phyloP scores from a whole-genome alignment of 495 filamentous ascomycete species.

The Cenococcum geophilum region DNA sequence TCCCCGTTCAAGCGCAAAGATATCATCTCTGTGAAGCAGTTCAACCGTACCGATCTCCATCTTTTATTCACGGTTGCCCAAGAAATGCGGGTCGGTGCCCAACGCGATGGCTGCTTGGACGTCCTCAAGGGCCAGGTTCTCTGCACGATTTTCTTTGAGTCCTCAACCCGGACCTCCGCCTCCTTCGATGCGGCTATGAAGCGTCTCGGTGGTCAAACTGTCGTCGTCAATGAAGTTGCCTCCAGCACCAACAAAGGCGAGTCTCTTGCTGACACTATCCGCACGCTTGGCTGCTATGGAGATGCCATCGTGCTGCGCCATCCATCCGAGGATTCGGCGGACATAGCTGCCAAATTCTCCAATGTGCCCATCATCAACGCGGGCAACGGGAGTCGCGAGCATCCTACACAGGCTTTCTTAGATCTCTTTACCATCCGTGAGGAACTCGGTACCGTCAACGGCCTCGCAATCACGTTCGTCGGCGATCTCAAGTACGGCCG shows the following conservation, averaged over 20 bases:
- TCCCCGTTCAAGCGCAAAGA: constrained; percentile 82
- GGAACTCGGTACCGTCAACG: constrained; percentile 89
- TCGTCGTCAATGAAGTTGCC: constrained; percentile 68
- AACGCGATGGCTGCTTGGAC: constrained; percentile 81
- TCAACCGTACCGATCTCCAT: constrained; percentile 78
- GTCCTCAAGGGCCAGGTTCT: constrained; percentile 80
- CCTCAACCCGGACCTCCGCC: constrained; percentile 88
- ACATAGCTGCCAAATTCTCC: constrained; percentile 75
- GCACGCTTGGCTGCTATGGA: constrained; percentile 87
- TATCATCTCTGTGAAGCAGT: constrained; percentile 84
- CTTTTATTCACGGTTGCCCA: constrained; percentile 91
- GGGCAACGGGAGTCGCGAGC: constrained; percentile 89
- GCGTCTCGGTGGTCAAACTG: constrained; percentile 77
- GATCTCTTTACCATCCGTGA: constrained; percentile 98
- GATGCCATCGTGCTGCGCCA: constrained; percentile 94
- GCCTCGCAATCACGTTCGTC: constrained; percentile 88
- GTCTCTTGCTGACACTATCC: constrained; percentile 83
- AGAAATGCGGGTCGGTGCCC: constrained; percentile 90
- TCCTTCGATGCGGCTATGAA: constrained; percentile 99
- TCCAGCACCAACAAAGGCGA: constrained; percentile 92
- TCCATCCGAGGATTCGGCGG: constrained; percentile 69
- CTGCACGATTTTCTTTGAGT: constrained; percentile 93
- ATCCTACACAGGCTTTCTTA: constrained; percentile 97
- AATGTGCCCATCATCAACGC: constrained; percentile 92
- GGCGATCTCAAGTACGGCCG: constrained; percentile 90